phyloP scores from a whole-genome alignment of 257 asterid species.

The Nicotiana knightiana region DNA sequence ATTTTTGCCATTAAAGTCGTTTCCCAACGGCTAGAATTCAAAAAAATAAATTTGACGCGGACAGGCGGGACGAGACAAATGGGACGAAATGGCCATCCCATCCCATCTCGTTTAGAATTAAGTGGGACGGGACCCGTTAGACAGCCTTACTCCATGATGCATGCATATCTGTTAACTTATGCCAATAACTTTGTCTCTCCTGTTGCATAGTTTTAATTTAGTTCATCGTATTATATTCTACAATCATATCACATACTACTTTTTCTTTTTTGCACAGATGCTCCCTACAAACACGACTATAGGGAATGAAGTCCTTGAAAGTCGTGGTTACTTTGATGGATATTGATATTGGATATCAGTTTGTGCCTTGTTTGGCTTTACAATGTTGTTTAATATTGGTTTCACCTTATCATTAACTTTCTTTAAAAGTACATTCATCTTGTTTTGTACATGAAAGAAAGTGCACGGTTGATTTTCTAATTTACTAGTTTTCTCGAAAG shows the following conservation, averaged over 20 bases:
- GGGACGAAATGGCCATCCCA: too few species aligned
- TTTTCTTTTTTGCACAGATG: slow-evolving; percentile 14
- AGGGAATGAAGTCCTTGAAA: slow-evolving; percentile 44
- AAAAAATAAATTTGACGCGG: too few species aligned
- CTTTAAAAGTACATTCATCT: slow-evolving; percentile 39
- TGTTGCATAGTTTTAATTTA: background rate
- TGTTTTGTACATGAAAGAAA: background rate
- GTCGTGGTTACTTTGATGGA: slow-evolving; percentile 44
- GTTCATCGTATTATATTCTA: background rate
- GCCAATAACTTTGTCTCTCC: background rate
- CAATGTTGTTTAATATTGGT: slow-evolving; percentile 47
- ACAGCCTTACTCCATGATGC: background rate
- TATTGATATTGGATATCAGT: slow-evolving; percentile 49
- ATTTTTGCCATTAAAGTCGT: too few species aligned
- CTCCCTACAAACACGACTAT: slow-evolving; percentile 36
- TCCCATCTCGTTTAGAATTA: too few species aligned
- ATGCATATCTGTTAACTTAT: background rate
- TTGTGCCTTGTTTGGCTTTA: slow-evolving; percentile 47
- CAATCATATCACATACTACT: background rate
- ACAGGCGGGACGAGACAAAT: too few species aligned
- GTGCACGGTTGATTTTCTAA: background rate
- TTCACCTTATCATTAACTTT: slow-evolving; percentile 44
- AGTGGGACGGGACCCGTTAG: too few species aligned
- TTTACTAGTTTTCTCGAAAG: background rate
- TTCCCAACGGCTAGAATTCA: too few species aligned